Percentiles rank a stretch among this genome's conserved stretches.
phyloP scores from a whole-genome alignment of 805 yeast genomes.

The Yamadazyma endophytica region DNA sequence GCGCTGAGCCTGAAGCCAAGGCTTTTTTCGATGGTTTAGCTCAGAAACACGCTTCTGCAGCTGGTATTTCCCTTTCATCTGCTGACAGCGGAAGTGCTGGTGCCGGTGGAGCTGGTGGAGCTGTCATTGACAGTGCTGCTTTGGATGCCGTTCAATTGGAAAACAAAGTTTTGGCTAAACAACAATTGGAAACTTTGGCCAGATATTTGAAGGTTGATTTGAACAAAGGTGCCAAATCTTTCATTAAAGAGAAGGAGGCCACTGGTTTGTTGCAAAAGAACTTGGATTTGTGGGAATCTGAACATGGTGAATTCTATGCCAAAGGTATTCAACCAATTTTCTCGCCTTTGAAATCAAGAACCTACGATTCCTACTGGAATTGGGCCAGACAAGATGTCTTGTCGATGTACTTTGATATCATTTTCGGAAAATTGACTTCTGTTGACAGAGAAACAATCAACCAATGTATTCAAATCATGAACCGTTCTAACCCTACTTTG shows the following conservation, averaged over 20 bases:
- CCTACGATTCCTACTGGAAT: constrained; percentile 97
- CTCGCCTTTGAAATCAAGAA: constrained; percentile 89
- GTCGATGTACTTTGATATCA: constrained; percentile 90
- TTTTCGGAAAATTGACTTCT: constrained; percentile 85
- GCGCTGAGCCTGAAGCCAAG: constrained; percentile 84
- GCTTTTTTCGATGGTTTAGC: constrained; percentile 78
- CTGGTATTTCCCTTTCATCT: constrained; percentile 72
- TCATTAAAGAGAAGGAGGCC: constrained; percentile 80
- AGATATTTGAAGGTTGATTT: constrained; percentile 91
- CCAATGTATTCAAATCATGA: constrained; percentile 96
- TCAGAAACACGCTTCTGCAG: constrained; percentile 77
- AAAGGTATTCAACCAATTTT: constrained; percentile 87
- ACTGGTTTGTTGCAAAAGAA: constrained; percentile 79
- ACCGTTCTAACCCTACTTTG: constrained; percentile 89
- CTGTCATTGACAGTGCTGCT: constrained; percentile 92
- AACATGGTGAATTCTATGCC: constrained; percentile 88
- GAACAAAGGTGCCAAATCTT: constrained; percentile 84
- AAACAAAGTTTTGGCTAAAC: constrained; percentile 65
- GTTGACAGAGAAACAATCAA: constrained; percentile 95
- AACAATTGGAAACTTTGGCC: constrained; percentile 86
- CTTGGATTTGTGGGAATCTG: constrained; percentile 82
- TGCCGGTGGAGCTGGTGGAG: constrained; percentile 68
- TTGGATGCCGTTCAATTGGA: constrained; percentile 77
- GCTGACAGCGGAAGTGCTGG: constrained; percentile 55
- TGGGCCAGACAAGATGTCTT: constrained; percentile 99